phyloP scores from a whole-genome alignment of 345 rosid species.

The Hibiscus trionum region DNA sequence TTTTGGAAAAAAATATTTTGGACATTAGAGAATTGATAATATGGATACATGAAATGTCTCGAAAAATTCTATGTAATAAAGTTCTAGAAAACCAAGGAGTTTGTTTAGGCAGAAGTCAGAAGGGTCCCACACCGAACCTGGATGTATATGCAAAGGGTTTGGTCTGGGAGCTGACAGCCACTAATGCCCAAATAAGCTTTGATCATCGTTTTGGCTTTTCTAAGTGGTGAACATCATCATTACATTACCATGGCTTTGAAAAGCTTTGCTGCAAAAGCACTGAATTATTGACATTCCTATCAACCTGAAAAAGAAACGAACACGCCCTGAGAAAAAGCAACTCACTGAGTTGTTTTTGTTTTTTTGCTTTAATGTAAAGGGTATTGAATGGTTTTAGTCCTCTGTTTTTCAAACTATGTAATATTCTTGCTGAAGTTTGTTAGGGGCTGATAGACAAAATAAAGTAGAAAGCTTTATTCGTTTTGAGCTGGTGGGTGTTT shows the following conservation, averaged over 20 bases:
- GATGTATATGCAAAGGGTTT: constrained; percentile 21
- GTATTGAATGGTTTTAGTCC: constrained; percentile 14
- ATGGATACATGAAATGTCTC: not conserved
- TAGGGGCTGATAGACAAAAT: not conserved
- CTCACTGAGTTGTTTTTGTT: not conserved
- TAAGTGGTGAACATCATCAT: constrained; percentile 16
- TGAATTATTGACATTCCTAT: constrained; percentile 5
- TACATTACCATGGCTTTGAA: constrained; percentile 8
- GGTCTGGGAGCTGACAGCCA: constrained; percentile 20
- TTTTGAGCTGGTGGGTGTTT: not conserved
- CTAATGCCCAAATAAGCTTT: constrained; percentile 19
- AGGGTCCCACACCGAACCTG: constrained; percentile 46
- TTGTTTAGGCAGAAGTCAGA: constrained; percentile 46
- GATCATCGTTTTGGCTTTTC: constrained; percentile 16
- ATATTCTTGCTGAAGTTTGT: constrained; percentile 25
- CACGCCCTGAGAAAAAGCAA: not conserved
- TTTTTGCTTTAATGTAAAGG: constrained; percentile 17
- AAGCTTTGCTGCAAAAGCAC: not conserved
- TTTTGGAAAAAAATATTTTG: no score
- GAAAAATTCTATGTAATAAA: constrained; percentile 9
- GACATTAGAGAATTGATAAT: no score
- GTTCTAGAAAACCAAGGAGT: constrained; percentile 46
- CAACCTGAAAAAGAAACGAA: constrained; percentile 8
- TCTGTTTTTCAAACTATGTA: constrained; percentile 21
- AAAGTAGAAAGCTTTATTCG: not conserved